A percentile compares a stretch with the other conserved stretches of the same genome.
These are phyloP conservation scores for Craterostigma plantagineum DNA, from an alignment of 257 asterid species.

Conservation along the genomic window DNA sequence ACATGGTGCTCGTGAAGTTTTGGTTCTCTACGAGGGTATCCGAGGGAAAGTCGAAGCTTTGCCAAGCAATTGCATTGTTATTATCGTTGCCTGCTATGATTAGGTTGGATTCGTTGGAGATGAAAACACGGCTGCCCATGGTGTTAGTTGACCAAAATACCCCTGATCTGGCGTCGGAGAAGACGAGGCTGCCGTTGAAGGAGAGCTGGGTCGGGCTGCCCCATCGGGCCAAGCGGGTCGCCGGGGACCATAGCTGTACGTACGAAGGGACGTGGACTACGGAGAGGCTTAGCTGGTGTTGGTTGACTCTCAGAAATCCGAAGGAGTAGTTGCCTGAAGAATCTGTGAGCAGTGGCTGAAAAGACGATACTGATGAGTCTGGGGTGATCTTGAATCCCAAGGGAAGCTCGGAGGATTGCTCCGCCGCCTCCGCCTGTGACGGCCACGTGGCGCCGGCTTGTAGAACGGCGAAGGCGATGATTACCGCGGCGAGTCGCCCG, in stretches of 20 bases:
- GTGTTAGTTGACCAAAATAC: conserved; percentile 68
- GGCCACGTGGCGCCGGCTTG: too few relatives aligned
- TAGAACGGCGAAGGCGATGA: too few relatives aligned
- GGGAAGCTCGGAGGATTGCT: conserved; percentile 14
- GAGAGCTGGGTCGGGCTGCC: conserved; percentile 22
- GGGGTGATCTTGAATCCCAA: conserved; percentile 49
- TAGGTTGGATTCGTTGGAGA: conserved; percentile 59
- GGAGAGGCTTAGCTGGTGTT: conserved; percentile 26
- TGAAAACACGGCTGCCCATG: conserved; percentile 43
- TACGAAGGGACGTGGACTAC: conserved; percentile 54
- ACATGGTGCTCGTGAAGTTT: conserved; percentile 48
- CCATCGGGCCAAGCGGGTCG: conserved; percentile 39
- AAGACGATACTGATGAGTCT: conserved; percentile 20
- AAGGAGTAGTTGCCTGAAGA: conserved; percentile 51
- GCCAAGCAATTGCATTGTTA: conserved; percentile 21
- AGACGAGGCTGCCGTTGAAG: conserved; percentile 61
- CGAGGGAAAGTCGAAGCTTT: conserved; percentile 63
- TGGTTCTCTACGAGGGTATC: conserved; percentile 83
- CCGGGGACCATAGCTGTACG: conserved; percentile 47
- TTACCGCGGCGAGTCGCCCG: too few relatives aligned
- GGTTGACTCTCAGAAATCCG: conserved; percentile 53
- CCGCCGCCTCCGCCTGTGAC: too few relatives aligned
- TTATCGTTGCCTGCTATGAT: conserved; percentile 13
- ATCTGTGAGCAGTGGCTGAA: conserved; percentile 54
- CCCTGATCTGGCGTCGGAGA: conserved; percentile 45